phyloP scores from a whole-genome alignment of 768 basidiomycete genomes.

The Chalciporus chontae region DNA sequence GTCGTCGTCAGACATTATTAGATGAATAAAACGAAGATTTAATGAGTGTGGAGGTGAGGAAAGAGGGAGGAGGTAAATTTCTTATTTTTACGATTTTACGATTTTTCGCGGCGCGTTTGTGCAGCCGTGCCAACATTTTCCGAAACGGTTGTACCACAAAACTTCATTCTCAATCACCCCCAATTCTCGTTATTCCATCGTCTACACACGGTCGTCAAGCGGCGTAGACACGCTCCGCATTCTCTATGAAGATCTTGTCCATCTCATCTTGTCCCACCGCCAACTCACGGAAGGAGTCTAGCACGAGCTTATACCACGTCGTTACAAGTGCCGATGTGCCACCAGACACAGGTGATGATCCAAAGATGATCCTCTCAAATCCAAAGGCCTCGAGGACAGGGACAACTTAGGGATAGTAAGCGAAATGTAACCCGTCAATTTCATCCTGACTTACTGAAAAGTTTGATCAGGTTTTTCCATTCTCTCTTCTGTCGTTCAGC shows the following conservation, averaged over 20 bases:
- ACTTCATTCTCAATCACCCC: neutral
- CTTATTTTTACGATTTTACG: no score
- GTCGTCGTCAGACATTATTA: no score
- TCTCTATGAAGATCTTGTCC: slow-evolving; percentile 67
- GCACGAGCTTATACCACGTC: slow-evolving; percentile 80
- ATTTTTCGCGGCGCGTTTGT: no score
- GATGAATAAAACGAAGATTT: no score
- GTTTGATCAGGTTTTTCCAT: slow-evolving; percentile 67
- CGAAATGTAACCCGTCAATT: neutral
- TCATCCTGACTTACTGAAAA: slow-evolving; percentile 63
- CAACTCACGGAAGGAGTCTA: slow-evolving; percentile 75
- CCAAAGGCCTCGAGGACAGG: slow-evolving; percentile 86
- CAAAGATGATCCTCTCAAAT: slow-evolving; percentile 78
- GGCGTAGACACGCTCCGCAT: slow-evolving; percentile 43
- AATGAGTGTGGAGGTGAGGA: no score
- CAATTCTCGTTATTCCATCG: neutral
- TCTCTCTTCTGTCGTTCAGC: slow-evolving; percentile 37
- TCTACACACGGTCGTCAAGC: slow-evolving; percentile 8
- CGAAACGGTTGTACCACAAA: no score
- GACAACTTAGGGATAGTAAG: slow-evolving; percentile 48
- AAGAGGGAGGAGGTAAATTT: no score
- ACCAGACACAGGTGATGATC: slow-evolving; percentile 66
- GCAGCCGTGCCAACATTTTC: no score
- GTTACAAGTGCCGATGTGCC: slow-evolving; percentile 47
- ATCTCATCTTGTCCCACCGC: slow-evolving; percentile 75